Evolutionary conservation across 2,329 filamentous ascomycete genomes (phyloP), one percentile per base, ranked within the genome.

Genomic region (Metarhizium brunneum): DNA sequence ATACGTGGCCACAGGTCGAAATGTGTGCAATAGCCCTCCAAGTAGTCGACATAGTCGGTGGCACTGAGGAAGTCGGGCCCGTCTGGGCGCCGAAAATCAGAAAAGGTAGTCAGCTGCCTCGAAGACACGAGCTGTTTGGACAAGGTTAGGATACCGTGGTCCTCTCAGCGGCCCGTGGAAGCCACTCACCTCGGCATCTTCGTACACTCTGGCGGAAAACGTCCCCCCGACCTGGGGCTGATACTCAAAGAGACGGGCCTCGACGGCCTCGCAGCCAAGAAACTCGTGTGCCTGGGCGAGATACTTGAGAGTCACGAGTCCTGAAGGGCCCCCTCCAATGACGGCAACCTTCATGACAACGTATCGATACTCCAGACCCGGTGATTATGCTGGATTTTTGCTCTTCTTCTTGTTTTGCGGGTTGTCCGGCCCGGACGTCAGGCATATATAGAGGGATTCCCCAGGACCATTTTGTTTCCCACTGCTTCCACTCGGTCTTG

Each of bases 91-190:
- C 74, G 67, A 55, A 73, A 73, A 58, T 77, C 75, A 1, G 75
- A 77, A 60, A 77, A 78, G 6, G 69, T 65, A 0, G 74, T 78
- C n/a, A 79, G 67, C 43, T 75, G 73, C 58, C 73, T 76, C 3
- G 73, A 76, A 1, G 71, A 75, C 6, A 78, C 75, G 5, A 76
- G 65, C 68, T 69, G 53, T 38, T 25, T 25, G 25, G 18, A 14
- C 35, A 35, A 35, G 32, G 10, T 35, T 35, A 38, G 20, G 38
- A 35, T 11, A 20, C 14, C 10, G 11, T 18, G 11, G 18, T 29
- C 14, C 29, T 35, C 38, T 10, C 8, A 18, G 32, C 10, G 32
- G 32, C 32, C 32, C 32, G 7, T 35, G 7, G 32, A 35, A 10
- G 45, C 45, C 7, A 51, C 60, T 48, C 50, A 68, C 65, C 64